Conservation (phyloP, 1,284 basidiomycete genomes). For the Chalciporus piperatoides region DNA sequence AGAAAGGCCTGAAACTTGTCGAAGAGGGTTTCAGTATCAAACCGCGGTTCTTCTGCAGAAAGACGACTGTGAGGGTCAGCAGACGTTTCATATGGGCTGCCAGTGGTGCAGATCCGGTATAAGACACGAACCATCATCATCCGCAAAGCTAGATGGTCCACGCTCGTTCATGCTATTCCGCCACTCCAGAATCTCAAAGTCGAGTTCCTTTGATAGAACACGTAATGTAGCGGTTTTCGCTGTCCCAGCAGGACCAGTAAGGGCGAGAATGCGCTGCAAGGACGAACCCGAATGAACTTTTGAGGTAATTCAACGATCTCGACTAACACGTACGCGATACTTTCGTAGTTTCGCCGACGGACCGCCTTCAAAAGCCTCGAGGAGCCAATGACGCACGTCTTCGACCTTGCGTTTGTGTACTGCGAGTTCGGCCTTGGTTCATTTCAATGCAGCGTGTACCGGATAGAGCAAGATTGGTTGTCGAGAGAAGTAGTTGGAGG, state of each 20-base stretch:
- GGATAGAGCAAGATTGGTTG: background rate
- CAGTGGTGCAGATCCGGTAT: background rate
- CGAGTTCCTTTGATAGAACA: conserved; percentile 72
- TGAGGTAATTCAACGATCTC: background rate
- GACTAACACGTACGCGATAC: conserved; percentile 60
- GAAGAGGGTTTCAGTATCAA: conserved; percentile 58
- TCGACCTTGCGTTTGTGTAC: conserved; percentile 87
- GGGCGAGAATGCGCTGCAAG: conserved; percentile 71
- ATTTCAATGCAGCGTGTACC: background rate
- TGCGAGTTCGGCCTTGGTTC: conserved; percentile 69
- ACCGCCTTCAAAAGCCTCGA: conserved; percentile 76
- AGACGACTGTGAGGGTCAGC: background rate
- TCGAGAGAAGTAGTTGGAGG: background rate
- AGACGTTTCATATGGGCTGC: background rate
- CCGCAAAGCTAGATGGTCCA: conserved; percentile 4
- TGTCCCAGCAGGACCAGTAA: conserved; percentile 88
- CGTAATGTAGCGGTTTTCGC: conserved; percentile 87
- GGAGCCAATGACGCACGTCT: conserved; percentile 82
- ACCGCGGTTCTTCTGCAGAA: conserved; percentile 14
- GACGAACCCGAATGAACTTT: background rate
- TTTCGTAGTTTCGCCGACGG: conserved; percentile 63
- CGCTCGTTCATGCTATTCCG: conserved; percentile 55
- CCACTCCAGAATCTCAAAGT: conserved; percentile 87
- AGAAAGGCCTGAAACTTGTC: conserved; percentile 80
- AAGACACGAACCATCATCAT: conserved; percentile 11